These are phyloP conservation scores for Toxicodendron radicans DNA, from an alignment of 345 rosid species.

Conservation along the genomic window DNA sequence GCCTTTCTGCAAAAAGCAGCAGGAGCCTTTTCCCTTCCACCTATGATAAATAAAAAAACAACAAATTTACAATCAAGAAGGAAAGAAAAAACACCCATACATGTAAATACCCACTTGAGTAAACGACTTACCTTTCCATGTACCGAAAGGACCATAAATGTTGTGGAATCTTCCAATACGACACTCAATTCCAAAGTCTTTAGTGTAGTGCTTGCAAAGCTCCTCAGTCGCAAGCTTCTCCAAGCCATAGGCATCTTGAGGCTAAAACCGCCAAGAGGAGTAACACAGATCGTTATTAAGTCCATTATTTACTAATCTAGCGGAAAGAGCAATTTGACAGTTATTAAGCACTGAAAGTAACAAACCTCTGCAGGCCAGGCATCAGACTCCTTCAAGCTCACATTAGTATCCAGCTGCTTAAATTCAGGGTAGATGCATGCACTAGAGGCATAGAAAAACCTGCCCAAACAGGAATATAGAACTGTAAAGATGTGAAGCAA, in stretches of 20 bases:
- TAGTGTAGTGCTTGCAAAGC: constrained; percentile 94
- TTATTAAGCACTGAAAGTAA: constrained; percentile 16
- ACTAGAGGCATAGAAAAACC: constrained; percentile 99
- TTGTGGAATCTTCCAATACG: constrained; percentile 96
- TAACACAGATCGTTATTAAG: constrained; percentile 4
- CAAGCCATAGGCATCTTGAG: constrained; percentile 99
- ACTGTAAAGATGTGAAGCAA: not conserved
- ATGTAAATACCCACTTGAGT: not conserved
- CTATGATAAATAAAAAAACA: constrained; percentile 31
- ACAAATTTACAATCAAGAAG: constrained; percentile 11
- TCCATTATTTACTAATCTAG: not conserved
- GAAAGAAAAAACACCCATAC: not conserved
- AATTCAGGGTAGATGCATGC: constrained; percentile 99
- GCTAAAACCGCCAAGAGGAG: constrained; percentile 44
- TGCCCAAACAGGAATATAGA: constrained; percentile 21
- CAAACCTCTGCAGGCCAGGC: constrained; percentile 99
- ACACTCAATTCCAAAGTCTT: constrained; percentile 93
- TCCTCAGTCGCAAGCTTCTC: constrained; percentile 99
- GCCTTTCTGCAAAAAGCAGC: constrained; percentile 99
- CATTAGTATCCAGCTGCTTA: constrained; percentile 96
- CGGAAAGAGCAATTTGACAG: not conserved
- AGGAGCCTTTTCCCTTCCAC: constrained; percentile 99
- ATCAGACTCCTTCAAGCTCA: constrained; percentile 97
- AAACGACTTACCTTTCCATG: constrained; percentile 83
- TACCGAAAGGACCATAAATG: constrained; percentile 98